phyloP scores from a whole-genome alignment of 805 yeast genomes.

The Ogataea nitratoaversa region DNA sequence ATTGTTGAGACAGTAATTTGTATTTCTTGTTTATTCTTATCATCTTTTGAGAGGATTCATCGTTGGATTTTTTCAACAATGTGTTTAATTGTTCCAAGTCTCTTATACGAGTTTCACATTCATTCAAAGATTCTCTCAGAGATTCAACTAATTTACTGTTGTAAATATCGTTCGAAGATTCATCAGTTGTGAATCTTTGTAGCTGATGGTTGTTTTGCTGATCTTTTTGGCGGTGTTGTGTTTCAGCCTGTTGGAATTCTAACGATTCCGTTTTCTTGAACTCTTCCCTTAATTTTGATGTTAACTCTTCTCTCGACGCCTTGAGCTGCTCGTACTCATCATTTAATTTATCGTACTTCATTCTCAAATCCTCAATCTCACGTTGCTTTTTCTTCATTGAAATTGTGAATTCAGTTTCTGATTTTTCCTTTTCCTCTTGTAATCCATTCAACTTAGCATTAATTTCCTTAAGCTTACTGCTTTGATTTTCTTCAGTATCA shows the following conservation, averaged over 20 bases:
- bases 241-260: background rate
- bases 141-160: slow-evolving; percentile 31
- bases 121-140: slow-evolving; percentile 50
- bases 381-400: slow-evolving; percentile 52
- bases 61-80: slow-evolving; percentile 56
- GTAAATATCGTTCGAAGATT: background rate
- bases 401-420: slow-evolving; percentile 50
- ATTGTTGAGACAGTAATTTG: slow-evolving; percentile 58
- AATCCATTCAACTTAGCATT: slow-evolving; percentile 46
- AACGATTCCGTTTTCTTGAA: slow-evolving; percentile 1
- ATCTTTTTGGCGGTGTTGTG: background rate
- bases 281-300: slow-evolving; percentile 5
- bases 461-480: slow-evolving; percentile 49
- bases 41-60: slow-evolving; percentile 62
- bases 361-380: slow-evolving; percentile 60
- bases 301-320: slow-evolving; percentile 7
- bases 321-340: slow-evolving; percentile 13
- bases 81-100: slow-evolving; percentile 53
- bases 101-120: slow-evolving; percentile 45
- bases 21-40: slow-evolving; percentile 70
- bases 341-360: slow-evolving; percentile 37
- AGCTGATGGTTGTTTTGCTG: too few species aligned
- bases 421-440: slow-evolving; percentile 56
- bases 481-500: slow-evolving; percentile 62
- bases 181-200: background rate